Conservation (phyloP, 169 alveolate species). For the Babesia caballi region DNA sequence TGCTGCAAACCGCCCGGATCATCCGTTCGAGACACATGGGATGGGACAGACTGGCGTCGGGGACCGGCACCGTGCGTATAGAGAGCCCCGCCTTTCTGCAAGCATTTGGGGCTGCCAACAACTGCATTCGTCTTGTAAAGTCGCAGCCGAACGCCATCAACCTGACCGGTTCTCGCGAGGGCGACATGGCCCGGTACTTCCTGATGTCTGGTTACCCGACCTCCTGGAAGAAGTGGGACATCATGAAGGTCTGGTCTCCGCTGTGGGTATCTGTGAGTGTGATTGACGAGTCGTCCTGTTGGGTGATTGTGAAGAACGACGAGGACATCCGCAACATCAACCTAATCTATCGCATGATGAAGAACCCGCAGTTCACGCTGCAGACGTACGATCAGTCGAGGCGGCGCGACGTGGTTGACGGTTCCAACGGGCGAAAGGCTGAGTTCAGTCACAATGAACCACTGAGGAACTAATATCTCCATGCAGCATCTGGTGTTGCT, state of each 20-base stretch:
- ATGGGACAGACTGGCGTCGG: background rate
- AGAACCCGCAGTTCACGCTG: slow-evolving; percentile 76
- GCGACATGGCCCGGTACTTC: slow-evolving; percentile 81
- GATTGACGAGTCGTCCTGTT: slow-evolving; percentile 80
- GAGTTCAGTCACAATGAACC: no score
- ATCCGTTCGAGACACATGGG: slow-evolving; percentile 25
- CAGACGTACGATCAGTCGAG: slow-evolving; percentile 72
- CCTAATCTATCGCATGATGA: slow-evolving; percentile 79
- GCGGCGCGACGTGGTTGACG: background rate
- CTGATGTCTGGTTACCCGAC: slow-evolving; percentile 80
- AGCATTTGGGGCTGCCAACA: slow-evolving; percentile 50
- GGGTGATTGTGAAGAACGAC: slow-evolving; percentile 82
- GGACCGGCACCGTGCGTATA: background rate
- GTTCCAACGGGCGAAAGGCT: no score
- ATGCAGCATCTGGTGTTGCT: no score
- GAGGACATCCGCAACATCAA: slow-evolving; percentile 79
- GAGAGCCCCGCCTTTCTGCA: slow-evolving; percentile 21
- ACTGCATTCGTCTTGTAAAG: slow-evolving; percentile 77
- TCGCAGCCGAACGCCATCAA: slow-evolving; percentile 81
- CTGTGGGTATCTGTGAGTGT: slow-evolving; percentile 80
- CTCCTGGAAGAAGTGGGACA: slow-evolving; percentile 84
- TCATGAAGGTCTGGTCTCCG: slow-evolving; percentile 86
- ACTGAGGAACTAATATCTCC: no score
- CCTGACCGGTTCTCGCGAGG: slow-evolving; percentile 72
- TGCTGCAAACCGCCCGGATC: slow-evolving; percentile 71